Evolutionary conservation across 495 filamentous ascomycete genomes (phyloP), one percentile per base, ranked within the genome.

Genomic region (Hyaloscypha variabilis): DNA sequence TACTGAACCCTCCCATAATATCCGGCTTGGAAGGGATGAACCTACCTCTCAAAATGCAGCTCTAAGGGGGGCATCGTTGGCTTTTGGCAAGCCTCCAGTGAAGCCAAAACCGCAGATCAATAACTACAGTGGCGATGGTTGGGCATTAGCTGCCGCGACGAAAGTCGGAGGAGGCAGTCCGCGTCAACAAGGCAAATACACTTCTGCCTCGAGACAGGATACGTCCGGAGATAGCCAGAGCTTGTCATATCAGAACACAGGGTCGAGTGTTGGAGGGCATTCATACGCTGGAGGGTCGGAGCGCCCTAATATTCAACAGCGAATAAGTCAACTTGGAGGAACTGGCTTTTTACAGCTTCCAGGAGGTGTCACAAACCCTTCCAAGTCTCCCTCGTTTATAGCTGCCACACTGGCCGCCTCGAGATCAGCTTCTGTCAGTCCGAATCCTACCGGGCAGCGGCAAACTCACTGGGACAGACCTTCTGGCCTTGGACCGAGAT

Each of bases 321-420:
- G 63, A 49, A 34, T 62, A 42, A 71, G 34, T 60, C 64, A 64
- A 30, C 59, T 58, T 17, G 25, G 46, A 31, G 69, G 36, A 39
- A 55, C 23, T 52, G 63, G 67, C 24, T 58, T 60, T 11, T 39
- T 66, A 13, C 65, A 67, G 28, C 68, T 59, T 55, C 58, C 58
- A 23, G 34, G 56, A 42, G n/a, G 31, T 2, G 21, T 36, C 6
- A 23, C 30, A 30, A 58, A 66, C 69, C 64, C 73, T 64, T n/a
- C 51, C 24, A 76, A 72, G 39, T 85, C 82, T 21, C 76, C 82
- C 6, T 85, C 82, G 10, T 79, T 82, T 54, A 82, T 86, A 66
- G 85, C 85, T 10, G 84, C 85, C 4, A 83, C 79, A 8, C 74
- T 85, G 25, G 85, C 84, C 17, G 82, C 79, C n/a, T 84, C 82